Evolutionary conservation across 2,329 filamentous ascomycete species (phyloP), one percentile per base, ranked within the genome.

Genomic region (Biscogniauxia mediterranea): DNA sequence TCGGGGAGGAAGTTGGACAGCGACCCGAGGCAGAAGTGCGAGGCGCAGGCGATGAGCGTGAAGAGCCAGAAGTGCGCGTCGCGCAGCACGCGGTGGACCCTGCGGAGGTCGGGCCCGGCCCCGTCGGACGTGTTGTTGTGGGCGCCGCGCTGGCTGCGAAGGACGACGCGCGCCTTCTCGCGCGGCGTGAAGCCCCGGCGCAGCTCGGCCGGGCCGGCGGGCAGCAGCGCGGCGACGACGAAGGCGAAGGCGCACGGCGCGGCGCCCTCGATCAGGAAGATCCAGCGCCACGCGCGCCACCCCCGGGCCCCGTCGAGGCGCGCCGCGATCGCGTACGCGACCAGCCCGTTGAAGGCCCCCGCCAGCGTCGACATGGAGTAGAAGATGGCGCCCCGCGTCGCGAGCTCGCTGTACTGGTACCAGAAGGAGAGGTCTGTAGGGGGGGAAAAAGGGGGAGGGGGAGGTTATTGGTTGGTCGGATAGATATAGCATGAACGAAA

Each of bases 61-160:
- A 69, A 66, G 15, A 70, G 55, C 68, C 68, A 71, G 55, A 71
- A 71, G 46, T 69, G 65, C n/a, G 63, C 55, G 42, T 70, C 67
- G 11, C 61, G 42, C 54, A 71, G 59, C 2, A 69, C 56, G n/a
- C 58, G 57, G 56, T 58, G 60, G 42, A 71, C 66, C 49, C 66
- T 61, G 11, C 51, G 60, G 13, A 59, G 52, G 9, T 59, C 21
- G 11, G 70, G 54, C n/a, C n/a, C n/a, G 7, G 28, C 46, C 49
- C 60, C 56, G 19, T 67, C 61, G 21, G n/a, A n/a, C n/a, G 63
- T 54, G 4, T 63, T 64, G 60, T 71, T 71, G 60, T 71, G 68
- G 7, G 69, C 46, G 13, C 63, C 58, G n/a, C n/a, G n/a, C 2
- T 57, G 61, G 52, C 62, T 66, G 11, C 68, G 61, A 13, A 46